Evolutionary conservation across 208 protist genomes (phyloP).

Genomic region (Acanthamoeba triangularis): DNA sequence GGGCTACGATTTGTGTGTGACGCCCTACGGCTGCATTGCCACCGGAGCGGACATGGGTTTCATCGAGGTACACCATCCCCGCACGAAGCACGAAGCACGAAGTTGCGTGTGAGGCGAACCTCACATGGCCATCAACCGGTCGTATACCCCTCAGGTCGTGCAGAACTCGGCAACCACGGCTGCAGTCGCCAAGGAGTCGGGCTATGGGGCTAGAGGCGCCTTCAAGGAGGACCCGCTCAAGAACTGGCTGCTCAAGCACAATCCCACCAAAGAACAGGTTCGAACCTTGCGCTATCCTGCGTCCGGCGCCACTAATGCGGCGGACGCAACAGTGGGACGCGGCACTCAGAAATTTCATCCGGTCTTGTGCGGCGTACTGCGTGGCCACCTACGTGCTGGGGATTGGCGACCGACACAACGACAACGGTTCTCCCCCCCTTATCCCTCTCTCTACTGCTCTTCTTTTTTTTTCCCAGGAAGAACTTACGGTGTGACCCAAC

Average conservation of each 20-base stretch:
- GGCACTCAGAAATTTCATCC: background rate
- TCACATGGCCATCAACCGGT: too few species aligned
- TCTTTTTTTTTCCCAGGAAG: background rate
- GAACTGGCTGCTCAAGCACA: slow-evolving; percentile 27
- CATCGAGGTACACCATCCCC: slow-evolving; percentile 95
- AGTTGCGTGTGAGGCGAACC: too few species aligned
- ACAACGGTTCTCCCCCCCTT: slow-evolving; percentile 89
- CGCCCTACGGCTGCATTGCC: slow-evolving; percentile 89
- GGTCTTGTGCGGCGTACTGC: slow-evolving; percentile 88
- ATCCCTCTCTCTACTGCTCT: too few species aligned
- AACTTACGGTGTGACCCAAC: background rate
- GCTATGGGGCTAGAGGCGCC: background rate
- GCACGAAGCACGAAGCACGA: too few species aligned
- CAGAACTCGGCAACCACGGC: slow-evolving; percentile 17
- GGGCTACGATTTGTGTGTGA: slow-evolving; percentile 94
- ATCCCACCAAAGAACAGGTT: slow-evolving; percentile 34
- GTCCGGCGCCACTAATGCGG: too few species aligned
- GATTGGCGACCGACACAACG: slow-evolving; percentile 93
- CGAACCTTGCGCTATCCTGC: too few species aligned
- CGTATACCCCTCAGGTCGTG: too few species aligned
- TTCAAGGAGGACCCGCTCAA: slow-evolving; percentile 46
- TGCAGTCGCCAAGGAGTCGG: slow-evolving; percentile 10
- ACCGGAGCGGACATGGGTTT: slow-evolving; percentile 90
- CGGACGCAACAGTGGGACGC: background rate
- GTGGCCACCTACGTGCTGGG: slow-evolving; percentile 96